Evolutionary conservation across 176 grass and related monocot genomes (phyloP), one percentile per base, ranked within the genome.

Genomic region (Thinopyrum elongatum): DNA sequence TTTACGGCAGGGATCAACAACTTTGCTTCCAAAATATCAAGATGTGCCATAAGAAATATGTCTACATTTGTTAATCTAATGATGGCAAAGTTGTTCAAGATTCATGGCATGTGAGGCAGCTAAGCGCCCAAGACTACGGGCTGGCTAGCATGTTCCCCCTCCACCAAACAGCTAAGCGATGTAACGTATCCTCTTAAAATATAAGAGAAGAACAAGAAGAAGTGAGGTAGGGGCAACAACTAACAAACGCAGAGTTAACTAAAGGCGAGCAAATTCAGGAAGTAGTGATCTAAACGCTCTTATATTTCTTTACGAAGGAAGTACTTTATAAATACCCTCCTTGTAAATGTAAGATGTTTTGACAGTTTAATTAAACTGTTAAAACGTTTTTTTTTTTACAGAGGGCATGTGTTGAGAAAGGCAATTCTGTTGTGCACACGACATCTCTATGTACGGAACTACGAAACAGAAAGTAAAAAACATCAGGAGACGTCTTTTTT

Each of bases 111-210:
- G 80, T 83, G 60, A 76, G 76, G 89, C 85, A 87, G 66, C 74
- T 74, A 49, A 69, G 85, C 42, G 31, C 71, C 68, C 26, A 28
- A 31, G 17, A 11, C 44, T 33, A 80, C 42, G 78, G 84, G 84
- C 84, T 80, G 59, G 80, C 83, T 34, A 86, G 64, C 78, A 75
- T 92, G 90, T 92, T 83, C 87, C 87, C 83, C 72, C 21, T 74
- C 70, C 76, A 83, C 79, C 78, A 42, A 33, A 35, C 87, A 92
- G 44, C 28, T 76, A 17, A 84, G 25, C 51, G 29, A 49, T n/a
- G 25, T 39, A 80, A 53, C 67, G 49, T 60, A 29, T 65, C 49
- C 5, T 31, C 22, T 42, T 59, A 7, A 77, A 58, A 76, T 36
- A 76, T 23, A 15, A 16, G 19, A 83, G 82, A 35, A 5, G 36